Evolutionary conservation across 352 stramenopile genomes (phyloP).

Genomic region (Phytophthora fragariae): DNA sequence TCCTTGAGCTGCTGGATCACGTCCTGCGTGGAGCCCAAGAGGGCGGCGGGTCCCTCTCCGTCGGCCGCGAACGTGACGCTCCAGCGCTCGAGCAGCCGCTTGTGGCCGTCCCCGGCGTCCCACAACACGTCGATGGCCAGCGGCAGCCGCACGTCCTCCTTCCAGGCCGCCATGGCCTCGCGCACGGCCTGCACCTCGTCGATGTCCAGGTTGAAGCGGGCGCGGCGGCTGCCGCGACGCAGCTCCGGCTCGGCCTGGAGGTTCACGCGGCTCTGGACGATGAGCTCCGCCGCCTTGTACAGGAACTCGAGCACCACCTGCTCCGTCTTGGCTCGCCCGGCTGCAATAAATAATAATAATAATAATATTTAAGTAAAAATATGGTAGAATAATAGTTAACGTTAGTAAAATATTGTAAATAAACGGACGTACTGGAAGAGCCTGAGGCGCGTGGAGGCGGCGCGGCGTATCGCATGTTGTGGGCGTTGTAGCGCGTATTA

Average conservation of each 20-base stretch:
- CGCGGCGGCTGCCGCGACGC: constrained; percentile 56
- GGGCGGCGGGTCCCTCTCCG: constrained; percentile 20
- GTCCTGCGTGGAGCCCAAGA: constrained; percentile 53
- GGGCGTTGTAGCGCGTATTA: constrained; percentile 10
- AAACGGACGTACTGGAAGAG: constrained; percentile 1
- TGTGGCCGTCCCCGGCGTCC: constrained; percentile 49
- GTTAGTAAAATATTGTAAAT: neutral
- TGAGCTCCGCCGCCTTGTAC: constrained; percentile 85
- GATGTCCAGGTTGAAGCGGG: constrained; percentile 88
- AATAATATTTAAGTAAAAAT: neutral
- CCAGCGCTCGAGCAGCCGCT: constrained; percentile 82
- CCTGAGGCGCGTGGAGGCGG: constrained; percentile 21
- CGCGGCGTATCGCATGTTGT: constrained; percentile 26
- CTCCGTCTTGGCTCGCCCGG: constrained; percentile 79
- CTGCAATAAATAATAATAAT: constrained; percentile 23
- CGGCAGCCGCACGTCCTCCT: constrained; percentile 75
- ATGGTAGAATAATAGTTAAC: neutral
- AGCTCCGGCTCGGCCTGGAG: constrained; percentile 61
- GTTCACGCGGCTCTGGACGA: constrained; percentile 83
- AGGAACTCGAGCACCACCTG: constrained; percentile 88
- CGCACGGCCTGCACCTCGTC: constrained; percentile 76
- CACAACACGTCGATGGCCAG: constrained; percentile 77
- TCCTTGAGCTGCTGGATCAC: constrained; percentile 86
- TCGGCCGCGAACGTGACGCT: constrained; percentile 53
- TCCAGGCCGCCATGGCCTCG: constrained; percentile 71